Percentiles rank a stretch among this genome's conserved stretches.
Evolutionary conservation across 495 filamentous ascomycete species (phyloP).

Genomic region (Monascus purpureus): DNA sequence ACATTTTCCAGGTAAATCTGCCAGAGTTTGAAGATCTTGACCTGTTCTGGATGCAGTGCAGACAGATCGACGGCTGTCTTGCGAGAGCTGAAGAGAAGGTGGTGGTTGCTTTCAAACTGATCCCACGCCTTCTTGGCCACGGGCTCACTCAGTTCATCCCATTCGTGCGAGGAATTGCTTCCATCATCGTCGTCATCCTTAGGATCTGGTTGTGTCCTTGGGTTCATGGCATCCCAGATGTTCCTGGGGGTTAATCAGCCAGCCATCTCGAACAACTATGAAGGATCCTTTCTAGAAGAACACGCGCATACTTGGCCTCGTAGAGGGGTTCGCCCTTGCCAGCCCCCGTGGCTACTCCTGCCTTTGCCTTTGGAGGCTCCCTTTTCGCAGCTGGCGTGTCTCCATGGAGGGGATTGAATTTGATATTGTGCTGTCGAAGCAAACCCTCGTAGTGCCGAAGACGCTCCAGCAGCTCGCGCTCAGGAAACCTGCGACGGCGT

Average conservation of each 20-base stretch:
- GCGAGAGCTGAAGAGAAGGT: slow-evolving; percentile 36
- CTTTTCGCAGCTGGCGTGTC: slow-evolving; percentile 9
- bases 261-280: too few species aligned
- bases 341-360: too few species aligned
- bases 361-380: slow-evolving; percentile 1
- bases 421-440: slow-evolving; percentile 35
- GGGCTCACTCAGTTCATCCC: slow-evolving; percentile 18
- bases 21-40: slow-evolving; percentile 31
- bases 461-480: slow-evolving; percentile 39
- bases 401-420: slow-evolving; percentile 37
- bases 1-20: slow-evolving; percentile 38
- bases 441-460: slow-evolving; percentile 38
- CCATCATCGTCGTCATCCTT: slow-evolving; percentile 12
- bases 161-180: slow-evolving; percentile 13
- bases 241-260: slow-evolving; percentile 20
- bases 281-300: too few species aligned
- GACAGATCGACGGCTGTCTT: slow-evolving; percentile 27
- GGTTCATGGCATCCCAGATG: slow-evolving; percentile 35
- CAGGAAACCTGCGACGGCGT: slow-evolving; percentile 37
- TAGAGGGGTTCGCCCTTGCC: too few species aligned
- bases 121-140: slow-evolving; percentile 32
- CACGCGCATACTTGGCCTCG: too few species aligned
- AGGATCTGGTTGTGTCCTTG: slow-evolving; percentile 20
- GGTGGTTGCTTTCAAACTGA: slow-evolving; percentile 22
- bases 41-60: slow-evolving; percentile 29